Evolutionary conservation across 495 filamentous ascomycete genomes (phyloP).

Genomic region (Penicillium arizonense): DNA sequence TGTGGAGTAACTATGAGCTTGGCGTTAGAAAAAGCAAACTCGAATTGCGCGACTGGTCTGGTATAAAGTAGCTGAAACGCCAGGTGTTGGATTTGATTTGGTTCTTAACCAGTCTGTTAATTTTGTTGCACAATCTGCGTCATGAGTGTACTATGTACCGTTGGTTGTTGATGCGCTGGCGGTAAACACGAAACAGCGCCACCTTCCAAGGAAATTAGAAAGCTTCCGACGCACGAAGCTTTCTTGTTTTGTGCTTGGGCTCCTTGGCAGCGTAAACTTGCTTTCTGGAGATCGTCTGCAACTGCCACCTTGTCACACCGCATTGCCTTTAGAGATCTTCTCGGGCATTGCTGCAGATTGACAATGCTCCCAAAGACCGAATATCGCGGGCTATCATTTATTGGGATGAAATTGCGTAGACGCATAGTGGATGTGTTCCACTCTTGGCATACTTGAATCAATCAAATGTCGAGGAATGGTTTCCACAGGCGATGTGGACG

Average conservation of each 20-base stretch:
- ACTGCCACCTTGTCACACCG: neutral
- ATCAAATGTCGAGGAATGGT: neutral
- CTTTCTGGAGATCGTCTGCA: neutral
- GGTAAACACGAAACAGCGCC: neutral
- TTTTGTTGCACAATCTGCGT: neutral
- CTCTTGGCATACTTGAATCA: constrained; percentile 3
- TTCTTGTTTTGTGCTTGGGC: constrained; percentile 1
- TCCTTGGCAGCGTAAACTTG: constrained; percentile 2
- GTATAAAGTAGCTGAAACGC: neutral
- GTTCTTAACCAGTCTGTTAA: neutral
- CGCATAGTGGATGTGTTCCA: constrained; percentile 2
- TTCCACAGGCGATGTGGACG: neutral
- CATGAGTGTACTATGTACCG: neutral
- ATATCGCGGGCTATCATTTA: neutral
- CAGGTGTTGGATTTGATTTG: neutral
- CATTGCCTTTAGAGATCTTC: neutral
- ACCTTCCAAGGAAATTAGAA: neutral
- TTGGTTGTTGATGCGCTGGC: neutral
- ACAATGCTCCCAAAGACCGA: neutral
- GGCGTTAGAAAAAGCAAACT: neutral
- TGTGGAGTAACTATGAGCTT: constrained; percentile 1
- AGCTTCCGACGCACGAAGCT: constrained; percentile 1
- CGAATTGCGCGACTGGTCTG: neutral
- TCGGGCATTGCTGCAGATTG: constrained; percentile 4
- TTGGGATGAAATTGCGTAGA: neutral